Percentiles rank a stretch among this genome's conserved stretches.
Conservation (phyloP, 495 filamentous ascomycete species). For the Pseudevernia furfuracea region DNA sequence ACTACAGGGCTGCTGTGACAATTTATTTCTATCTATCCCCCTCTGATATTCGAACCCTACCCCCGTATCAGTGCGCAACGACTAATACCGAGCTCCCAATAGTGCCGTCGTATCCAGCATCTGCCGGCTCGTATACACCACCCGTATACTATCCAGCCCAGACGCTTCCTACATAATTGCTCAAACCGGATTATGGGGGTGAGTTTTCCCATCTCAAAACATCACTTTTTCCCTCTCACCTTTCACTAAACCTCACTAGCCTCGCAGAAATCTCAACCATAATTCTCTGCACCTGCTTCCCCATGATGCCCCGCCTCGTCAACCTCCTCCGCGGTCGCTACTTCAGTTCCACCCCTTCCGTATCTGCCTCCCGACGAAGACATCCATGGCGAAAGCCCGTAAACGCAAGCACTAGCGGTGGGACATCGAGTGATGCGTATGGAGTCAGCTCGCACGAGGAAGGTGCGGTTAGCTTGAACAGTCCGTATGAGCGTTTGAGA, state of each 20-base stretch:
- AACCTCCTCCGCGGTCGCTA: neutral
- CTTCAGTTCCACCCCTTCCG: neutral
- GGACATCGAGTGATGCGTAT: too few relatives aligned
- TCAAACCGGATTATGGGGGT: constrained; percentile 5
- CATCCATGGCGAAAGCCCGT: too few relatives aligned
- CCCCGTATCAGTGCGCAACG: neutral
- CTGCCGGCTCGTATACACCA: constrained; percentile 12
- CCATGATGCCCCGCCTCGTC: constrained; percentile 17
- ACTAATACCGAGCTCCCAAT: too few relatives aligned
- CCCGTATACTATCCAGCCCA: neutral
- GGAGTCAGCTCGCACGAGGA: neutral
- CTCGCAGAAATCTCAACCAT: constrained; percentile 13
- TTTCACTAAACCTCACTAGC: neutral
- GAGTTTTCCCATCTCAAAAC: too few relatives aligned
- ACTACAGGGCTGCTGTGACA: constrained; percentile 12
- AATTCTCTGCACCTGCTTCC: constrained; percentile 19
- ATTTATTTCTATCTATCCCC: neutral
- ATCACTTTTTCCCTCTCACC: neutral
- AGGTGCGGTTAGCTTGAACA: too few relatives aligned
- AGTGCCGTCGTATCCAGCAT: constrained; percentile 21
- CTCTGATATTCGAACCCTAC: too few relatives aligned
- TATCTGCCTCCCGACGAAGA: too few relatives aligned
- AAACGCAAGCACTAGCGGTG: neutral
- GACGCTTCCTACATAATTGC: constrained; percentile 13
- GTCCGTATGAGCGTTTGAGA: neutral